Conservation (phyloP, 805 yeast genomes). For the Sugiyamaella smithiae region DNA sequence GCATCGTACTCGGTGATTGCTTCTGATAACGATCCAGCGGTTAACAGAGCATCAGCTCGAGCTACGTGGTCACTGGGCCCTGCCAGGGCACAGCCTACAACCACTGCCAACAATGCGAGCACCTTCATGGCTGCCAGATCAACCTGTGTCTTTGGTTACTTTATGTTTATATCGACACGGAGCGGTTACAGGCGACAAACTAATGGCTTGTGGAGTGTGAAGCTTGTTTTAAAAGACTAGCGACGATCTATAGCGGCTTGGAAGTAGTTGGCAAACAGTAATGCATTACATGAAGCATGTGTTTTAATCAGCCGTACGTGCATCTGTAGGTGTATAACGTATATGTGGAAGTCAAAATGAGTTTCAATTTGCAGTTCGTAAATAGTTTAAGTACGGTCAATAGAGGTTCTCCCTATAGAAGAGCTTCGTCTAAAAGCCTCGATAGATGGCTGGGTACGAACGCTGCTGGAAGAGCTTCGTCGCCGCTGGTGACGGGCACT, state of each 20-base stretch:
- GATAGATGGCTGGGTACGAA: constrained; percentile 20
- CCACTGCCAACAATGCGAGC: constrained; percentile 1
- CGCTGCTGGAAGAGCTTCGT: constrained; percentile 23
- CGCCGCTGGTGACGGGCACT: constrained; percentile 88
- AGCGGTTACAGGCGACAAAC: too few species aligned
- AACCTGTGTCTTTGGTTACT: too few species aligned
- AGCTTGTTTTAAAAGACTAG: too few species aligned
- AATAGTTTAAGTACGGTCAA: not conserved
- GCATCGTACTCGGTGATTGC: constrained; percentile 27
- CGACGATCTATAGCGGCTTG: too few species aligned
- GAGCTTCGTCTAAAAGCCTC: constrained; percentile 18
- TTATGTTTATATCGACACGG: too few species aligned
- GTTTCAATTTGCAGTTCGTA: too few species aligned
- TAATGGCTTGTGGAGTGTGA: too few species aligned
- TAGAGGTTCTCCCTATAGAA: constrained; percentile 6
- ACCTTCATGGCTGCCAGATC: not conserved
- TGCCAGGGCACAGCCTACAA: not conserved
- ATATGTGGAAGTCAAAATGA: too few species aligned
- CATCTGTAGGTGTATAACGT: too few species aligned
- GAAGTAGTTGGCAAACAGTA: too few species aligned
- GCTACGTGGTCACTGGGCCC: constrained; percentile 10
- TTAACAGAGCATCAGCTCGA: constrained; percentile 15
- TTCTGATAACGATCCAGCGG: constrained; percentile 15
- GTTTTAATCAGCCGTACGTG: too few species aligned
- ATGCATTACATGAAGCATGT: too few species aligned